Conservation (phyloP, 805 yeast genomes). For the Suhomyces canberraensis region DNA sequence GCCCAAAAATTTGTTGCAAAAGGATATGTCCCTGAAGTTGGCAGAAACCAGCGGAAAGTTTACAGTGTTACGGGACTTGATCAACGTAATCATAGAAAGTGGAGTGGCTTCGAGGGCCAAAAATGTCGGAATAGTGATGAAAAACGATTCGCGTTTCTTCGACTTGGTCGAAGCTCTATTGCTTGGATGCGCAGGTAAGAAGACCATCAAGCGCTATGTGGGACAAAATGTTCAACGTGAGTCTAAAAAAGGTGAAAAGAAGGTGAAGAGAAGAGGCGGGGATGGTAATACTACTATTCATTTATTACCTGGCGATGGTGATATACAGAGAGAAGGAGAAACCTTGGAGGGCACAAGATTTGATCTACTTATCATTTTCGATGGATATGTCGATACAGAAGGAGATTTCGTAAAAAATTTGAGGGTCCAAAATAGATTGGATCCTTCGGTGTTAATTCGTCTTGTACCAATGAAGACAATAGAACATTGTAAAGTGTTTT, state of each 20-base stretch:
- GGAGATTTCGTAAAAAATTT: slow-evolving; percentile 26
- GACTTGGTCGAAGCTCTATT: slow-evolving; percentile 74
- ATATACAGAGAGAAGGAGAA: slow-evolving; percentile 21
- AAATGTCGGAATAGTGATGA: slow-evolving; percentile 66
- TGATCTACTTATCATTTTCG: slow-evolving; percentile 63
- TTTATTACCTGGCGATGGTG: slow-evolving; percentile 13
- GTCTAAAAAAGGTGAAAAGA: slow-evolving; percentile 19
- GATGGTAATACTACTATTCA: slow-evolving; percentile 10
- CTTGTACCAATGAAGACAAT: slow-evolving; percentile 76
- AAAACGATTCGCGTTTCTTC: slow-evolving; percentile 58
- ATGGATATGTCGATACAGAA: slow-evolving; percentile 51
- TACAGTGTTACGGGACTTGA: slow-evolving; percentile 59
- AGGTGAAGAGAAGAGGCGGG: not conserved
- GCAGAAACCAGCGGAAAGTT: slow-evolving; percentile 85
- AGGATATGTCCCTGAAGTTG: slow-evolving; percentile 67
- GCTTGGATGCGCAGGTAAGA: slow-evolving; percentile 50
- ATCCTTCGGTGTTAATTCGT: slow-evolving; percentile 55
- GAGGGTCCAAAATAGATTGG: slow-evolving; percentile 25
- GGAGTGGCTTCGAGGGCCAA: slow-evolving; percentile 27
- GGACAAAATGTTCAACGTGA: slow-evolving; percentile 60
- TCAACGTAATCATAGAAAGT: slow-evolving; percentile 48
- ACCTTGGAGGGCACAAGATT: slow-evolving; percentile 30
- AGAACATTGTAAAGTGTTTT: slow-evolving; percentile 70
- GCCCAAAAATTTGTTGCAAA: slow-evolving; percentile 72
- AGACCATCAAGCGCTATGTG: slow-evolving; percentile 52